Conservation (phyloP, 225 moss, liverwort and hornwort species). For the Physcomitrium patens region DNA sequence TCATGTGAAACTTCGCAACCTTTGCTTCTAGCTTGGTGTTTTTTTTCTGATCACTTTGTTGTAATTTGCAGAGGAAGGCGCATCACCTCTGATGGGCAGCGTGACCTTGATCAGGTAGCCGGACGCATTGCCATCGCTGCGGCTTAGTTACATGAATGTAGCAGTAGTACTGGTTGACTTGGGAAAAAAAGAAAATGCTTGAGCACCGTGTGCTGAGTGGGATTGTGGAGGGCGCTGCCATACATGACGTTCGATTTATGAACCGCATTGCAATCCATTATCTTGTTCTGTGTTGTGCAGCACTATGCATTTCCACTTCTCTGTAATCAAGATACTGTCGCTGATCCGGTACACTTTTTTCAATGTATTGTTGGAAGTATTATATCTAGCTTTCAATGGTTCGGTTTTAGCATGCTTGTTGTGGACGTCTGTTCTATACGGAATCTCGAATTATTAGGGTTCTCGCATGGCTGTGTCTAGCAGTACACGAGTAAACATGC, state of each 20-base stretch:
- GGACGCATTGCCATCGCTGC: slow-evolving; percentile 68
- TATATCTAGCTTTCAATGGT: not conserved
- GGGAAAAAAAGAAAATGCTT: slow-evolving; percentile 8
- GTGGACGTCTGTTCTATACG: not conserved
- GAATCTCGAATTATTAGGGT: not conserved
- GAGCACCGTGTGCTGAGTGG: slow-evolving; percentile 19
- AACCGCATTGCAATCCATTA: not conserved
- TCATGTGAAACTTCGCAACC: not conserved
- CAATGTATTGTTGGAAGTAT: not conserved
- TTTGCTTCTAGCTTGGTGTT: not conserved
- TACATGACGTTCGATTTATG: slow-evolving; percentile 25
- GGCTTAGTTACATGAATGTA: slow-evolving; percentile 37
- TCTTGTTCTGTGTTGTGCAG: not conserved
- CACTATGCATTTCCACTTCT: not conserved
- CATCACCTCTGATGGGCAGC: slow-evolving; percentile 76
- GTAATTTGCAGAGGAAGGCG: slow-evolving; percentile 56
- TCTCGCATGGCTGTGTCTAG: not conserved
- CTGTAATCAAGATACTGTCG: slow-evolving; percentile 6
- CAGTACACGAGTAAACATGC: too few relatives aligned
- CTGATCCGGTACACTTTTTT: not conserved
- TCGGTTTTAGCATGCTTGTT: not conserved
- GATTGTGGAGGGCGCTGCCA: slow-evolving; percentile 25
- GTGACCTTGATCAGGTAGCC: slow-evolving; percentile 80
- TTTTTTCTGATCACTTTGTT: not conserved
- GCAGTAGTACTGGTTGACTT: slow-evolving; percentile 7